Base-by-base conservation (phyloP, 2,329 filamentous ascomycete genomes). In the Ceratocystis cubensis region DNA sequence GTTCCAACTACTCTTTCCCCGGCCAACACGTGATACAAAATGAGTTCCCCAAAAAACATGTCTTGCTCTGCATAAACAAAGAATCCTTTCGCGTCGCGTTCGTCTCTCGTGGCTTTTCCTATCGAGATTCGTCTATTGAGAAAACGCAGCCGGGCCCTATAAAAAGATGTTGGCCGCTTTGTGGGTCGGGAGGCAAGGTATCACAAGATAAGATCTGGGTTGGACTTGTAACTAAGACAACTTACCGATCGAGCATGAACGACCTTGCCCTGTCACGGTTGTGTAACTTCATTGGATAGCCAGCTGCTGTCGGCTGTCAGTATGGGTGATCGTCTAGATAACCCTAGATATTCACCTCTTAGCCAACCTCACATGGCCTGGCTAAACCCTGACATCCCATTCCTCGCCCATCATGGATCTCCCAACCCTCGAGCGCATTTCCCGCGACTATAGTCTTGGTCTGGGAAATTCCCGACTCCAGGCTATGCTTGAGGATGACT, bases 391-490 rank as follows among this genome's bases (percentile, higher is more conserved):
- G 37, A 13, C 37, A 22, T 48, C 15, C n/a, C 46, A 10, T 20
- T 20, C 46, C 8, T 10, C 17, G 30, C 10, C 37, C 13, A 63
- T 8, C 45, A 63, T 63, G 61, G 61, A 63, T 30, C n/a, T 50
- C 2, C 61, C 28, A 17, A 33, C 61, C n/a, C 61, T 63, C 22
- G 61, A 50, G 17, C 61, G 61, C 25, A 63, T 63, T 10, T 46
- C 30, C 41, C 28, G 37, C 50, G 71, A 70, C 45, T 75, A 75
- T 70, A 70, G 73, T 61, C 69, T 73, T 6, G 71, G 72, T 5
- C 67, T 75, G 15, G 75, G 80, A 66, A 74, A 75, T 45, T 72
- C 70, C 28, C 70, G 70, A 57, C 69, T 81, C 50, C 74, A 74
- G 64, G 71, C 71, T 15, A 76, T 74, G 46, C 71, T 80, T 68